These are phyloP conservation scores for Catharanthus roseus DNA, from an alignment of 257 asterid genomes.

Conservation along the genomic window DNA sequence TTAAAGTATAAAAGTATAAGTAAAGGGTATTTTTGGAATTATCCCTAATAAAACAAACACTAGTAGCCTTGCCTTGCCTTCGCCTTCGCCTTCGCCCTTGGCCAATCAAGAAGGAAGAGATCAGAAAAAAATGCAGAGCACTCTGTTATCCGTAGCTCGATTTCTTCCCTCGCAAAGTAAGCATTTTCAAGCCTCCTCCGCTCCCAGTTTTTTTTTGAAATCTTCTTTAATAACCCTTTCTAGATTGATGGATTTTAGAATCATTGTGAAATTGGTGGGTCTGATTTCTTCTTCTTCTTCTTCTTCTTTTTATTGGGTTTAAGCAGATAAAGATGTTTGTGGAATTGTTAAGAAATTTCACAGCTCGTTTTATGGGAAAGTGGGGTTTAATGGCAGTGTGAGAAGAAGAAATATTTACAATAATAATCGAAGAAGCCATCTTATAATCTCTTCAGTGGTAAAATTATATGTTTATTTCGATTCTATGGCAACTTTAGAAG, in stretches of 20 bases:
- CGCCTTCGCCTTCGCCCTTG: no score
- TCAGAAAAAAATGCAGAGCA: conserved; percentile 39
- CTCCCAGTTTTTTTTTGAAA: no score
- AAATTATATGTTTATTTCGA: conserved; percentile 12
- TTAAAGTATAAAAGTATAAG: no score
- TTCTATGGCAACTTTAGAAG: not conserved
- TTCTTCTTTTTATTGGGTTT: not conserved
- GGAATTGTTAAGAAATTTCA: conserved; percentile 23
- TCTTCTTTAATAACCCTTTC: not conserved
- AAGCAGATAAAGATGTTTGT: conserved; percentile 38
- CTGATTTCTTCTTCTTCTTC: not conserved
- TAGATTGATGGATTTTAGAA: no score
- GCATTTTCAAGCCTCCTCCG: not conserved
- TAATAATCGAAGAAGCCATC: conserved; percentile 28
- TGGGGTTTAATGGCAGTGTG: conserved; percentile 13
- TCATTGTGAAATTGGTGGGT: not conserved
- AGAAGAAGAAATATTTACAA: conserved; percentile 20
- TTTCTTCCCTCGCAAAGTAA: conserved; percentile 40
- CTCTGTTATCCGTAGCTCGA: conserved; percentile 49
- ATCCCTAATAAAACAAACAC: conserved; percentile 2
- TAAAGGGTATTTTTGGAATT: no score
- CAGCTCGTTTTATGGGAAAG: conserved; percentile 41
- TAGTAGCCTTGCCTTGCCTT: not conserved
- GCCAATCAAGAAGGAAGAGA: not conserved
- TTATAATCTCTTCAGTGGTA: conserved; percentile 53